A percentile compares a stretch with the other conserved stretches of the same genome.
Evolutionary conservation across 129 eudicot genomes (phyloP).

Genomic region (Artemisia argyi): DNA sequence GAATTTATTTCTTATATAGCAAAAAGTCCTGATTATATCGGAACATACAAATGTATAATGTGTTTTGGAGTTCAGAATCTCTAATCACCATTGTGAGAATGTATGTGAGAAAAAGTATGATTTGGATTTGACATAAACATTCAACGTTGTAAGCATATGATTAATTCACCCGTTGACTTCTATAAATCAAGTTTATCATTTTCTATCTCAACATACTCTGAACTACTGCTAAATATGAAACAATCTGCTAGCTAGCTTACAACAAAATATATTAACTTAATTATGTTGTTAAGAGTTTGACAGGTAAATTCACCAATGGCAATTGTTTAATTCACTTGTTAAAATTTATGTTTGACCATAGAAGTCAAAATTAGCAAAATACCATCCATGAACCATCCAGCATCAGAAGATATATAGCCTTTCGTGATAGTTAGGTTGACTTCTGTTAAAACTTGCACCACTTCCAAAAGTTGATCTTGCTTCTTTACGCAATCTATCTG

Average conservation of each 20-base stretch:
- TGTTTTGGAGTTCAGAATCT: neutral
- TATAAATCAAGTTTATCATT: neutral
- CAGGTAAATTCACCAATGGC: neutral
- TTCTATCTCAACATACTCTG: neutral
- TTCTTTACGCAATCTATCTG: constrained; percentile 75
- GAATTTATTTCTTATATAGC: neutral
- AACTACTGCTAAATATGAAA: neutral
- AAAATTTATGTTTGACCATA: constrained; percentile 3
- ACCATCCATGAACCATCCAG: constrained; percentile 95
- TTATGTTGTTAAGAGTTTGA: neutral
- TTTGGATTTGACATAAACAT: neutral
- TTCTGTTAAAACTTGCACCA: constrained; percentile 74
- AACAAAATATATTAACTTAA: too few relatives aligned
- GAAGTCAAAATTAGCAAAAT: neutral
- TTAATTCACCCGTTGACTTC: neutral
- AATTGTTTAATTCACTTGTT: too few relatives aligned
- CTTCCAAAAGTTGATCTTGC: constrained; percentile 74
- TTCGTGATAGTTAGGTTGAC: constrained; percentile 68
- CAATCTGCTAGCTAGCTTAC: neutral
- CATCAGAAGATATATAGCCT: constrained; percentile 77
- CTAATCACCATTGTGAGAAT: neutral
- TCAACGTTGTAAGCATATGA: neutral
- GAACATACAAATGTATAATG: neutral
- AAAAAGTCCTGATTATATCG: neutral
- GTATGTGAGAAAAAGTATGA: neutral